These are phyloP conservation scores for Irpex sp. DNA, from an alignment of 1,284 basidiomycete genomes.

Conservation along the genomic window DNA sequence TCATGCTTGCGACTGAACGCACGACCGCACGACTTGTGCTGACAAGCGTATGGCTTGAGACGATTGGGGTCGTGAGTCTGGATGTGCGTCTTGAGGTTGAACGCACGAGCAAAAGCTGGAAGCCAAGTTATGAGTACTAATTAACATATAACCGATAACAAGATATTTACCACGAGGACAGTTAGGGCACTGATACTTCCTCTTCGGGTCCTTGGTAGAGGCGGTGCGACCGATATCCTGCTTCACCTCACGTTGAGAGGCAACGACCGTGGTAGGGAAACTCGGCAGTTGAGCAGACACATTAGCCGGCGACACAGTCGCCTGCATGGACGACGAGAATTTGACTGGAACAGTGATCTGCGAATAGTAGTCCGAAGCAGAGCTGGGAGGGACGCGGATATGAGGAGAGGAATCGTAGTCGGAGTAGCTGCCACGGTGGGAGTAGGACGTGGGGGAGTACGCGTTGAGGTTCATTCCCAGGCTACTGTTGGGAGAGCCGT, in stretches of 20 bases:
- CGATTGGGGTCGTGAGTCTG: conserved; percentile 87
- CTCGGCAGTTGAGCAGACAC: conserved; percentile 48
- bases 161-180: conserved; percentile 62
- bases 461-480: conserved; percentile 28
- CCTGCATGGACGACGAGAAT: conserved; percentile 28
- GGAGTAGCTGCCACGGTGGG: conserved; percentile 51
- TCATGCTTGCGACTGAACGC: conserved; percentile 91
- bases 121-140: conserved; percentile 13
- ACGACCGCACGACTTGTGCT: conserved; percentile 76
- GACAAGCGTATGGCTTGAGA: conserved; percentile 81
- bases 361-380: conserved; percentile 50
- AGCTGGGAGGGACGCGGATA: conserved; percentile 34
- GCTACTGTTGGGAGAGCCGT: conserved; percentile 36
- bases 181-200: conserved; percentile 69
- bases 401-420: conserved; percentile 49
- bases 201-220: conserved; percentile 58
- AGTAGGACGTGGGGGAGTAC: conserved; percentile 25
- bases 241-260: conserved; percentile 30
- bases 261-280: conserved; percentile 24
- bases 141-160: conserved; percentile 7
- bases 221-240: conserved; percentile 30
- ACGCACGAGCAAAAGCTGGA: conserved; percentile 83
- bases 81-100: conserved; percentile 88
- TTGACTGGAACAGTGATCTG: conserved; percentile 17
- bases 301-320: conserved; percentile 50